Evolutionary conservation across 228 moss, liverwort and hornwort species (phyloP).

Genomic region (Sphagnum magellanicum): DNA sequence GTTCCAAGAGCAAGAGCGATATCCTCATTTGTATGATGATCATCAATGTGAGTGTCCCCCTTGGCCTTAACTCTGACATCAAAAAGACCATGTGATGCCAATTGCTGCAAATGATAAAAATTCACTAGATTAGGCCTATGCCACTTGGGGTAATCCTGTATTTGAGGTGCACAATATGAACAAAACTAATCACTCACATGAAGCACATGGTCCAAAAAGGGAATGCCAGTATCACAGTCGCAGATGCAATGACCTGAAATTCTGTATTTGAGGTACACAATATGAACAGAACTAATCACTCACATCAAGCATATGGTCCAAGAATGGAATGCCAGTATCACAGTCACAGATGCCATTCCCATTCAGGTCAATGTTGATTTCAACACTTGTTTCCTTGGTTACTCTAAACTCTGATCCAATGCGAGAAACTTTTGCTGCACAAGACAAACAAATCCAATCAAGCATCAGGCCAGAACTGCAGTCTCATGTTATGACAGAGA

Average conservation of each 20-base stretch:
- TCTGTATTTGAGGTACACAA: no score
- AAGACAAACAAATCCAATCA: not conserved
- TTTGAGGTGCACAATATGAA: no score
- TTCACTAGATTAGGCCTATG: no score
- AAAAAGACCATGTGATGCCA: slow-evolving; percentile 93
- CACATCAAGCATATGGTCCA: slow-evolving; percentile 98
- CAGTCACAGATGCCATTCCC: slow-evolving; percentile 89
- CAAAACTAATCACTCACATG: no score
- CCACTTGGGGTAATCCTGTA: no score
- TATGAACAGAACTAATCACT: slow-evolving; percentile 6
- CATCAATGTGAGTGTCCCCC: slow-evolving; percentile 91
- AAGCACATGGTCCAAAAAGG: no score
- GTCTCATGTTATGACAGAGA: no score
- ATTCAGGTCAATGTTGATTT: slow-evolving; percentile 77
- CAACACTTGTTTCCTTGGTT: slow-evolving; percentile 94
- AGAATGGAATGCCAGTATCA: slow-evolving; percentile 86
- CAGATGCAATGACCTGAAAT: no score
- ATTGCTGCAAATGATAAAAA: slow-evolving; percentile 43
- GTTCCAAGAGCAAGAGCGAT: slow-evolving; percentile 87
- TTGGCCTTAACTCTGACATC: slow-evolving; percentile 82
- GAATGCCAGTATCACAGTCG: no score
- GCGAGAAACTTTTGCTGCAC: slow-evolving; percentile 47
- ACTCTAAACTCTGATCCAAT: slow-evolving; percentile 71
- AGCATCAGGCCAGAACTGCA: no score
- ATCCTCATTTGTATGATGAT: slow-evolving; percentile 96